Evolutionary conservation across 2,329 filamentous ascomycete species (phyloP).

Genomic region (Cladosporium halotolerans): DNA sequence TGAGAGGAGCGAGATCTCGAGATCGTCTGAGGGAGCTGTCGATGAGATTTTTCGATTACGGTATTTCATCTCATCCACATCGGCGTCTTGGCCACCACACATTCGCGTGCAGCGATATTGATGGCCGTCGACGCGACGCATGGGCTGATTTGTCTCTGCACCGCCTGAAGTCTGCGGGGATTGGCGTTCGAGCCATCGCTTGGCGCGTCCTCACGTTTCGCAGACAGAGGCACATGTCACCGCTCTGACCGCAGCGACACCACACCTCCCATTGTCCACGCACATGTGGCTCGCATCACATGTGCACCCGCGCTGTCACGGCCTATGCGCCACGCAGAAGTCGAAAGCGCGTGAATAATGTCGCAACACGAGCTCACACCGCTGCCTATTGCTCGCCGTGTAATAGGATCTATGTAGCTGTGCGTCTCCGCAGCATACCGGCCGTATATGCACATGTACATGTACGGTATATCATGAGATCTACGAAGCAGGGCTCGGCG

Average conservation of each 20-base stretch:
- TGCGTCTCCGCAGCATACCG: not conserved
- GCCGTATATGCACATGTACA: not conserved
- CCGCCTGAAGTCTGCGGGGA: not conserved
- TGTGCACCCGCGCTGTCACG: not conserved
- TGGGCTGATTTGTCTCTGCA: not conserved
- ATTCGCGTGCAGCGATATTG: too few relatives aligned
- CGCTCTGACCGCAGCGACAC: too few relatives aligned
- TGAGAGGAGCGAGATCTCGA: not conserved
- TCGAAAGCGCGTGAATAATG: too few relatives aligned
- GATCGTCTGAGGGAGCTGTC: not conserved
- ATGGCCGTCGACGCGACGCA: too few relatives aligned
- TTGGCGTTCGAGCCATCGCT: not conserved
- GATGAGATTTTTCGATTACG: too few relatives aligned
- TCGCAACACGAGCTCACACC: too few relatives aligned
- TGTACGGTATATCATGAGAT: not conserved
- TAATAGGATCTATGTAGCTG: not conserved
- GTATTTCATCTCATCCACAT: too few relatives aligned
- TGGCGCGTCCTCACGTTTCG: not conserved
- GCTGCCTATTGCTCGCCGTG: too few relatives aligned
- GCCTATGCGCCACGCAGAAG: not conserved
- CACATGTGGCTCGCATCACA: not conserved
- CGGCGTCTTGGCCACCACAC: too few relatives aligned
- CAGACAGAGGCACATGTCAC: not conserved
- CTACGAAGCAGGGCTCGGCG: constrained; percentile 51
- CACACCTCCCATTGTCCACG: not conserved